Conservation (phyloP, 192 early-diverging fungal genomes). For the Gamsiella multidivaricata region DNA sequence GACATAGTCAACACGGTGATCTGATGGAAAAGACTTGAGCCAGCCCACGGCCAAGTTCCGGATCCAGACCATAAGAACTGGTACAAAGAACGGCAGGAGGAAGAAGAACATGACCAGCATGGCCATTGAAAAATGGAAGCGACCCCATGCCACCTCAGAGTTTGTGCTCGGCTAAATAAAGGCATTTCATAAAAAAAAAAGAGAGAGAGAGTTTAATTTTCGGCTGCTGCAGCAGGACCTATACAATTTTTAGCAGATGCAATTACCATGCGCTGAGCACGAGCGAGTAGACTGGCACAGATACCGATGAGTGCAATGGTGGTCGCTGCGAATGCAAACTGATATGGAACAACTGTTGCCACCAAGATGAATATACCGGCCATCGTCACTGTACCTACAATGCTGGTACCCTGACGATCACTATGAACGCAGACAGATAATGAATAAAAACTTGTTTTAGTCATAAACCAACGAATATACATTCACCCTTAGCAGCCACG, state of each 20-base stretch:
- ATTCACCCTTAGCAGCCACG: not conserved
- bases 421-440: no score
- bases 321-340: conserved; percentile 78
- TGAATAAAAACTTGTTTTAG: no score
- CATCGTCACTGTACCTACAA: conserved; percentile 6
- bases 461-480: no score
- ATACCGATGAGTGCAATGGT: conserved; percentile 67
- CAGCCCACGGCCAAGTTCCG: conserved; percentile 76
- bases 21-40: conserved; percentile 74
- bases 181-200: no score
- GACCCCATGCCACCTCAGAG: conserved; percentile 27
- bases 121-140: conserved; percentile 66
- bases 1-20: conserved; percentile 67
- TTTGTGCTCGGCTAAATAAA: no score
- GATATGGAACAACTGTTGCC: conserved; percentile 75
- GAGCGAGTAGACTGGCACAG: conserved; percentile 58
- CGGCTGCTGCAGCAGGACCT: no score
- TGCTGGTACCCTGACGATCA: not conserved
- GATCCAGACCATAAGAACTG: conserved; percentile 79
- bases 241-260: no score
- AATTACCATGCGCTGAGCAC: conserved; percentile 44
- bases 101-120: conserved; percentile 71
- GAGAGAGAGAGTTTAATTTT: no score
- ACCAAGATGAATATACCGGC: conserved; percentile 65
- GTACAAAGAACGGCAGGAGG: conserved; percentile 72